These are phyloP conservation scores for Dothistroma septosporum DNA, from an alignment of 2,329 filamentous ascomycete genomes.

Conservation along the genomic window DNA sequence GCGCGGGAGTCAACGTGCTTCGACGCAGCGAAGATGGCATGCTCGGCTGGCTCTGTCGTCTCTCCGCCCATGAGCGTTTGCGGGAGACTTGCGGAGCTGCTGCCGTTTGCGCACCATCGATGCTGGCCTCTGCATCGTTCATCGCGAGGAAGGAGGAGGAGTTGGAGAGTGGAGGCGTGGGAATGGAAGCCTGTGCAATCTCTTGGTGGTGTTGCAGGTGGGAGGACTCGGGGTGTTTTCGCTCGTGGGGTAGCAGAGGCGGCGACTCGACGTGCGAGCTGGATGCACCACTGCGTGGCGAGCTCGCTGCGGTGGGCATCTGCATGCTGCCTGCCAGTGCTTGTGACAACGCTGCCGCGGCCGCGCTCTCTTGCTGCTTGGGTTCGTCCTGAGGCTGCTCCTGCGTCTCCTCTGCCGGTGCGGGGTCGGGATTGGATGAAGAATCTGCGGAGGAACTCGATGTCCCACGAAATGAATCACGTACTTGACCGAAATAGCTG, in stretches of 20 bases:
- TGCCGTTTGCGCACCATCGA: conserved; percentile 11
- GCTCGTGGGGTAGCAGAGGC: conserved; percentile 38
- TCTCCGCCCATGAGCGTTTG: conserved; percentile 25
- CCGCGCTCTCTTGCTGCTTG: conserved; percentile 12
- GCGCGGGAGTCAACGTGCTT: conserved; percentile 48
- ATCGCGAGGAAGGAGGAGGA: conserved; percentile 37
- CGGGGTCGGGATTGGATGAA: conserved; percentile 33
- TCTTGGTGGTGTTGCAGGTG: conserved; percentile 4
- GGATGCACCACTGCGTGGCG: conserved; percentile 23
- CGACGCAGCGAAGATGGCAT: conserved; percentile 33
- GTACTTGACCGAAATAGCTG: conserved; percentile 99
- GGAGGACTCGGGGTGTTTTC: conserved; percentile 18
- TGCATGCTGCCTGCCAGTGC: conserved; percentile 19
- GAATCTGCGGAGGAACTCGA: conserved; percentile 31
- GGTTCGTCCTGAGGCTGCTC: conserved; percentile 8
- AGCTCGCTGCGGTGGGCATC: conserved; percentile 36
- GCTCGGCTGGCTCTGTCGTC: conserved; percentile 23
- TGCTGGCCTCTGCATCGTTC: conserved; percentile 20
- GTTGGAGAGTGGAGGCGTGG: conserved; percentile 41
- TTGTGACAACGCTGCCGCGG: conserved; percentile 17
- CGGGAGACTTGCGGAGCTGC: conserved; percentile 24
- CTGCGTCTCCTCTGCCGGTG: conserved; percentile 22
- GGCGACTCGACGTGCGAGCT: conserved; percentile 26
- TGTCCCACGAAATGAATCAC: conserved; percentile 65
- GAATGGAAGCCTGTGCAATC: conserved; percentile 29